Evolutionary conservation across 2,329 filamentous ascomycete species (phyloP).

Genomic region (Teratosphaeria gauchensis): DNA sequence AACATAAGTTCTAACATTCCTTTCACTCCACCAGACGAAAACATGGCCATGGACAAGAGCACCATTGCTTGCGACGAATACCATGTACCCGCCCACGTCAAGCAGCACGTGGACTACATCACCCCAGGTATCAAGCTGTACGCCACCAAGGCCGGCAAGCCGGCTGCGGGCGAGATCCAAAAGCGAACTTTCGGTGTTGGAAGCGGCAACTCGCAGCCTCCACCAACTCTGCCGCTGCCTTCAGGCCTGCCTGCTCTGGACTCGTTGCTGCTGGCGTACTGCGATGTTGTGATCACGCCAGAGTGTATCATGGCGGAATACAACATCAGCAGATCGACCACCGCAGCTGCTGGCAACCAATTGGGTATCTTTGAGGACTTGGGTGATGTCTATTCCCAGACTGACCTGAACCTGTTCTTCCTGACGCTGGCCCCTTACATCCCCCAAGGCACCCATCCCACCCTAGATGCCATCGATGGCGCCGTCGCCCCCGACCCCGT

Average conservation of each 20-base stretch:
- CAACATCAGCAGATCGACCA: constrained; percentile 31
- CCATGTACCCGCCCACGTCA: constrained; percentile 40
- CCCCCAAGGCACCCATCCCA: constrained; percentile 32
- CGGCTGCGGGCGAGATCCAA: constrained; percentile 2
- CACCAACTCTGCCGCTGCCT: constrained; percentile 2
- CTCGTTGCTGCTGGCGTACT: not conserved
- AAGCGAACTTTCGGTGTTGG: constrained; percentile 7
- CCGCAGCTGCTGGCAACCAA: constrained; percentile 31
- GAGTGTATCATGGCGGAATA: constrained; percentile 36
- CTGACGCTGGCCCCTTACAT: constrained; percentile 26
- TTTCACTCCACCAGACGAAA: constrained; percentile 33
- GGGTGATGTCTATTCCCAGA: constrained; percentile 35
- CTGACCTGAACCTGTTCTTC: constrained; percentile 36
- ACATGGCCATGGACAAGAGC: constrained; percentile 39
- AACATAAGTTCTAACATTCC: too few relatives aligned
- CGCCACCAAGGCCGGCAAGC: constrained; percentile 10
- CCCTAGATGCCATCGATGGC: constrained; percentile 31
- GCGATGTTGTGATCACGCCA: constrained; percentile 27
- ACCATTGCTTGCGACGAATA: constrained; percentile 36
- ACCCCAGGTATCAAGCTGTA: constrained; percentile 45
- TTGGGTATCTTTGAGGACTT: constrained; percentile 36
- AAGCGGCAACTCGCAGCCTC: not conserved
- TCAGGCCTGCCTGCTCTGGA: not conserved
- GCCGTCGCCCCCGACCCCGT: constrained; percentile 24
- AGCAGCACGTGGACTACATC: constrained; percentile 46